Conservation (phyloP, 768 basidiomycete genomes). For the Kwoniella europaea region DNA sequence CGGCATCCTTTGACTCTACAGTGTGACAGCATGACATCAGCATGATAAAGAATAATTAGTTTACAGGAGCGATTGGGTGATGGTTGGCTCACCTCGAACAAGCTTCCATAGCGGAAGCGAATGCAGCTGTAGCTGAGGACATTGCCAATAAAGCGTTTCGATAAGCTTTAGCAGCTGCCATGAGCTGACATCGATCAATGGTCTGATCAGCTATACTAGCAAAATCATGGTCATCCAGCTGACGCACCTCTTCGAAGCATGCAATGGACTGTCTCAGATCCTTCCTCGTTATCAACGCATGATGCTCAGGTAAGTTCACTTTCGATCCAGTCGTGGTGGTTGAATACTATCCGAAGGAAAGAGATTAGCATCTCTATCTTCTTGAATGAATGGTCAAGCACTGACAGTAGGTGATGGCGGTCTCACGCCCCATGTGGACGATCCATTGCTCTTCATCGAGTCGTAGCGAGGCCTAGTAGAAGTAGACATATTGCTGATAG, state of each 20-base stretch:
- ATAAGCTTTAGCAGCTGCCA: constrained; percentile 76
- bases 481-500: neutral
- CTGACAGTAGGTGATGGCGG: constrained; percentile 54
- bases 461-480: constrained; percentile 41
- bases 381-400: neutral
- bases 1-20: constrained; percentile 51
- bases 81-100: constrained; percentile 71
- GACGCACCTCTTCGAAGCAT: constrained; percentile 53
- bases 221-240: neutral
- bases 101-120: constrained; percentile 83
- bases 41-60: constrained; percentile 55
- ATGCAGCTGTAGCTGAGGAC: constrained; percentile 79
- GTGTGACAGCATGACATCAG: constrained; percentile 62
- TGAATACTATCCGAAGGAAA: constrained; percentile 38
- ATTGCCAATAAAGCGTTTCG: constrained; percentile 78
- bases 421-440: constrained; percentile 39
- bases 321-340: constrained; percentile 53
- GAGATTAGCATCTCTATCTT: neutral
- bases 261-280: constrained; percentile 53
- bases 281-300: constrained; percentile 53
- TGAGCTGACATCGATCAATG: constrained; percentile 63
- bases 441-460: constrained; percentile 41
- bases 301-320: constrained; percentile 45
- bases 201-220: no score
- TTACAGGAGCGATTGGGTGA: no score